These are phyloP conservation scores for Capsella rubella DNA, from an alignment of 441 rosid genomes.

Conservation along the genomic window DNA sequence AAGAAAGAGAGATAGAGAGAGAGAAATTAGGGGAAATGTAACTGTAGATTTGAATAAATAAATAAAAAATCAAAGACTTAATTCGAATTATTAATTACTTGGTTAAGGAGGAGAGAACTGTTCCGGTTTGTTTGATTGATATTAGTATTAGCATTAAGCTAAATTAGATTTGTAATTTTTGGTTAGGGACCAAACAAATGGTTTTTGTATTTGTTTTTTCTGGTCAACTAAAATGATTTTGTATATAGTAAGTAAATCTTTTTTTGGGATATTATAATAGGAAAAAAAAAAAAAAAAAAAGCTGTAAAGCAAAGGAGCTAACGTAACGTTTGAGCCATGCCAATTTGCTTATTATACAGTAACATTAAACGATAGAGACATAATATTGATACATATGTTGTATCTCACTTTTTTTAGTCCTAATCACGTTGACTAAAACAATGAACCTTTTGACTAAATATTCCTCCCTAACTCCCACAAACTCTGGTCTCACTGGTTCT, in stretches of 20 bases:
- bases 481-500: conserved; percentile 21
- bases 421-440: conserved; percentile 35
- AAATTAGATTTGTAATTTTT: conserved; percentile 61
- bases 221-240: conserved; percentile 33
- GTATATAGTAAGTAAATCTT: not conserved
- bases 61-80: conserved; percentile 59
- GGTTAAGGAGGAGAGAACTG: conserved; percentile 14
- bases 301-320: conserved; percentile 40
- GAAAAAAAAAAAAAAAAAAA: not conserved
- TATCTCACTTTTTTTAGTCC: not conserved
- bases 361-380: conserved; percentile 29
- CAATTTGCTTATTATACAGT: conserved; percentile 2
- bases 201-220: conserved; percentile 4
- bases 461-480: conserved; percentile 36
- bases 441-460: conserved; percentile 23
- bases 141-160: conserved; percentile 53
- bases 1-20: conserved; percentile 47
- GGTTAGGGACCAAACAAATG: conserved; percentile 63
- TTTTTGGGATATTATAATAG: not conserved
- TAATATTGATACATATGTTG: not conserved
- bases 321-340: conserved; percentile 44
- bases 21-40: conserved; percentile 43
- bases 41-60: conserved; percentile 49
- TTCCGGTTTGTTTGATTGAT: conserved; percentile 9
- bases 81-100: conserved; percentile 50